These are phyloP conservation scores for Pholiota microspora DNA, from an alignment of 768 basidiomycete genomes.

Conservation along the genomic window DNA sequence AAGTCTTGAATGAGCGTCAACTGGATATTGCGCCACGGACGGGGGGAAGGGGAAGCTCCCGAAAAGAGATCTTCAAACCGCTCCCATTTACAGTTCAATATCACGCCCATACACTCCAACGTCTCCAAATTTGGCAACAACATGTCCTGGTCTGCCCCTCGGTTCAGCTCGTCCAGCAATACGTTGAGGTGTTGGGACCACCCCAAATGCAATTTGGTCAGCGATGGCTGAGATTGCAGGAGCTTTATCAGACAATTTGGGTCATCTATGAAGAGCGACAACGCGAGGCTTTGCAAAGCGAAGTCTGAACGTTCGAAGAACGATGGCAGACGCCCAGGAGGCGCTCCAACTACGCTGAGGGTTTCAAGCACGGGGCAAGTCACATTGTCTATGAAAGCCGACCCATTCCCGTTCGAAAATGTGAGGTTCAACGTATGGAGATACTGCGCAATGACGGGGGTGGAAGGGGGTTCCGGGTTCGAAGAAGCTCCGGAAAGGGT, in stretches of 20 bases:
- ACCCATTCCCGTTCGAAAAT: neutral
- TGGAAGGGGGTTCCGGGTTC: neutral
- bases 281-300: neutral
- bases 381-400: neutral
- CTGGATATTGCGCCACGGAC: constrained; percentile 2
- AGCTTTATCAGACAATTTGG: neutral
- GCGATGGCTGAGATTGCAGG: constrained; percentile 1
- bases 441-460: neutral
- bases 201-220: neutral
- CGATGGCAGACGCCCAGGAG: neutral
- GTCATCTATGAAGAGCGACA: neutral
- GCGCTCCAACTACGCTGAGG: neutral
- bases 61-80: too few relatives aligned
- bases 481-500: neutral
- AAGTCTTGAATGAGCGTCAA: constrained; percentile 3
- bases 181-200: neutral
- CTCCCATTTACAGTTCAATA: neutral
- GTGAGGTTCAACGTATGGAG: neutral
- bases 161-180: neutral
- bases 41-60: too few relatives aligned
- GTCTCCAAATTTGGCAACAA: constrained; percentile 5
- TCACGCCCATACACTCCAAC: neutral
- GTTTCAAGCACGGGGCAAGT: constrained; percentile 1
- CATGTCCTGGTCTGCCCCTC: neutral
- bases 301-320: neutral